Conservation (phyloP, 1,139 yeast species). For the Schizosaccharomyces versatilis region DNA sequence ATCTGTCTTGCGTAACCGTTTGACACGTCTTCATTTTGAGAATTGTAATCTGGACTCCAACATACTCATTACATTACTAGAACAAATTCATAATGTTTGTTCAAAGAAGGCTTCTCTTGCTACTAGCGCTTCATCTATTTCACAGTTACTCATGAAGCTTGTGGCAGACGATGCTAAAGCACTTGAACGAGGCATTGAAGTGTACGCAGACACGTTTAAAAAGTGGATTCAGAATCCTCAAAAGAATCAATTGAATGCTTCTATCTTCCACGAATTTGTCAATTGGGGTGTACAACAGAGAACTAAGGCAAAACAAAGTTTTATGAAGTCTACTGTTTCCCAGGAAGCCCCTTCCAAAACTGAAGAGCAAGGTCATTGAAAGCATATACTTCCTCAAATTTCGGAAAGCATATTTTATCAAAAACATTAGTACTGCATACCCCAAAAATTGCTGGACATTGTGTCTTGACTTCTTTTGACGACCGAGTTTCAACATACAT, state of each 20-base stretch:
- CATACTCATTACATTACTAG: not conserved
- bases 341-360: not conserved
- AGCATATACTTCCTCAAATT: not conserved
- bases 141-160: not conserved
- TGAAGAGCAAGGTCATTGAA: not conserved
- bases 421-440: not conserved
- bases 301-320: not conserved
- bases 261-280: not conserved
- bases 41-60: not conserved
- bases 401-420: not conserved
- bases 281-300: constrained; percentile 3
- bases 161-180: not conserved
- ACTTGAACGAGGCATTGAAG: not conserved
- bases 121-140: not conserved
- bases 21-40: constrained; percentile 18
- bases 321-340: not conserved
- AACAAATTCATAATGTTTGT: not conserved
- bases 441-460: not conserved
- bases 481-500: not conserved
- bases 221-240: not conserved
- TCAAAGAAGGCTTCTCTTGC: not conserved
- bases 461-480: not conserved
- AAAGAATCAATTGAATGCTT: not conserved
- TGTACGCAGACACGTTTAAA: not conserved
- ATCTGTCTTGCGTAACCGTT: constrained; percentile 38